Percentiles rank a stretch among this genome's conserved stretches.
Conservation (phyloP, 2,329 filamentous ascomycete species). For the Allantophomopsis cytisporea region DNA sequence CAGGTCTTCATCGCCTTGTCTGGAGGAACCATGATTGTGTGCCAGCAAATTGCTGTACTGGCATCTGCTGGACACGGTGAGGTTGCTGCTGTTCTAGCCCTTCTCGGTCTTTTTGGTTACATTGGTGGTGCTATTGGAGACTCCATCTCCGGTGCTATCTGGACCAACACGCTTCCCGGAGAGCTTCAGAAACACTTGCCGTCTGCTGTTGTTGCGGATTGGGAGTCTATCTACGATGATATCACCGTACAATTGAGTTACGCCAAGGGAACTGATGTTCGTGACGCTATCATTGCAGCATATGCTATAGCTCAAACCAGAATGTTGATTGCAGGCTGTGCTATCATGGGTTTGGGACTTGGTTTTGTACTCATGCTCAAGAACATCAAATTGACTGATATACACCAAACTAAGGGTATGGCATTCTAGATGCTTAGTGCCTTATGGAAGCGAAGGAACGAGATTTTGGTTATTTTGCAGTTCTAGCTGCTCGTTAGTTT, state of each 20-base stretch:
- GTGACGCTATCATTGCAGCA: constrained; percentile 1
- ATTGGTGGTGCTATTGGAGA: constrained; percentile 46
- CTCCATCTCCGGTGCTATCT: constrained; percentile 49
- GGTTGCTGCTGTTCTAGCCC: constrained; percentile 47
- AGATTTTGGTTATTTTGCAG: too few relatives aligned
- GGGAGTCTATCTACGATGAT: constrained; percentile 21
- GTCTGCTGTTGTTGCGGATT: constrained; percentile 20
- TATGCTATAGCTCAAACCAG: constrained; percentile 30
- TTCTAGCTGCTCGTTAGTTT: too few relatives aligned
- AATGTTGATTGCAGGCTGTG: constrained; percentile 23
- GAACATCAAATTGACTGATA: constrained; percentile 6
- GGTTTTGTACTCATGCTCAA: constrained; percentile 1
- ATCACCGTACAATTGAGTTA: constrained; percentile 24
- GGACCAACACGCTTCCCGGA: constrained; percentile 38
- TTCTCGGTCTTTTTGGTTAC: constrained; percentile 46
- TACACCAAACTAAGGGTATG: constrained; percentile 13
- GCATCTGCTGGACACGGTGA: constrained; percentile 36
- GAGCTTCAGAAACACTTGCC: constrained; percentile 40
- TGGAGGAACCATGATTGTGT: constrained; percentile 42
- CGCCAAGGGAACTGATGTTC: constrained; percentile 26
- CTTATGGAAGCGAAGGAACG: too few relatives aligned
- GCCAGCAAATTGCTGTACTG: constrained; percentile 35
- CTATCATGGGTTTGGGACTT: constrained; percentile 1
- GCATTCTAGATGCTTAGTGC: constrained; percentile 11
- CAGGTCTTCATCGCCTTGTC: constrained; percentile 49